Percentiles rank a stretch among this genome's conserved stretches.
Conservation (phyloP, 345 rosid genomes). For the Hibiscus mutabilis region DNA sequence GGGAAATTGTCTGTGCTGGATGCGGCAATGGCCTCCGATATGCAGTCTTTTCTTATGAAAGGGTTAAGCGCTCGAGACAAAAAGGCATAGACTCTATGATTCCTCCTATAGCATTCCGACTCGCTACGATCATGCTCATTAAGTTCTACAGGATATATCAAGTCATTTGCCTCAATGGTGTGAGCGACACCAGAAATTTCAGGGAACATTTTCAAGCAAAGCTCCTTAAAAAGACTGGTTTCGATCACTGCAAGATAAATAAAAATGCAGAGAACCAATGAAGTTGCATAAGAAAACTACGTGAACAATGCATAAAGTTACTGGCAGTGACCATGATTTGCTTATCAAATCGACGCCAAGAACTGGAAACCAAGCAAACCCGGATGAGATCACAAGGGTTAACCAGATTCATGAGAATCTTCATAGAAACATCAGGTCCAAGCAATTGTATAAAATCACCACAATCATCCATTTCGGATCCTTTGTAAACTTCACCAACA, state of each 20-base stretch:
- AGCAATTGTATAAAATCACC: conserved; percentile 3
- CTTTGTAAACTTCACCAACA: conserved; percentile 1
- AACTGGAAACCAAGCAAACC: conserved; percentile 1
- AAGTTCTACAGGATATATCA: conserved; percentile 19
- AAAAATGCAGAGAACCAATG: background rate
- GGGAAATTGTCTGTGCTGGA: conserved; percentile 42
- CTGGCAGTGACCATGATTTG: background rate
- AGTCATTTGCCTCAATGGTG: conserved; percentile 14
- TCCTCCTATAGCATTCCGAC: conserved; percentile 21
- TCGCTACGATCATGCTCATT: conserved; percentile 10
- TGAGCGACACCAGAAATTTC: conserved; percentile 14
- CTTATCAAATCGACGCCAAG: conserved; percentile 9
- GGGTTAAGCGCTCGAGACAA: conserved; percentile 29
- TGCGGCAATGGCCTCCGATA: conserved; percentile 31
- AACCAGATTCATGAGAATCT: conserved; percentile 13
- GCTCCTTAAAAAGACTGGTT: conserved; percentile 25
- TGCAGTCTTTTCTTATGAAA: conserved; percentile 17
- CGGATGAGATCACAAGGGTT: conserved; percentile 8
- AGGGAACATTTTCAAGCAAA: conserved; percentile 29
- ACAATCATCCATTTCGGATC: background rate
- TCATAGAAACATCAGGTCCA: conserved; percentile 9
- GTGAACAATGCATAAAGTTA: background rate
- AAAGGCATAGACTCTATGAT: conserved; percentile 31
- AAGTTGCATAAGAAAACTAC: background rate
- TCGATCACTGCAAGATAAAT: conserved; percentile 22